These are phyloP conservation scores for Apiotrichum sp. DNA, from an alignment of 1,284 basidiomycete species.

Conservation along the genomic window DNA sequence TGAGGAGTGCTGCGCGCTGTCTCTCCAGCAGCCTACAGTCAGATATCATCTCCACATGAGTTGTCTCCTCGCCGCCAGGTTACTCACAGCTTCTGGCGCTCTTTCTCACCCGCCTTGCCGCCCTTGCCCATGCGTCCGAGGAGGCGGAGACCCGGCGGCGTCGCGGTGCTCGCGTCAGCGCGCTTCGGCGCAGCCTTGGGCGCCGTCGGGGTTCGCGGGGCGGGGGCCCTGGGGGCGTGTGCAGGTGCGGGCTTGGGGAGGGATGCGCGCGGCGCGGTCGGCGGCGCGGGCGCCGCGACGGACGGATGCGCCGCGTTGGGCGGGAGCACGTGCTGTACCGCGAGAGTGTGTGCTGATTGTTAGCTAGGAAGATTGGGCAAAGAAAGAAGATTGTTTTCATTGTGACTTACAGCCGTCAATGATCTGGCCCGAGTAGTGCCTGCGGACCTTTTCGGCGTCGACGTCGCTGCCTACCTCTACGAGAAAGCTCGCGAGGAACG, in stretches of 20 bases:
- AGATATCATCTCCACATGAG: not conserved
- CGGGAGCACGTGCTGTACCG: constrained; percentile 37
- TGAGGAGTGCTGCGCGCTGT: constrained; percentile 33
- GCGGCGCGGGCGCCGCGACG: not conserved
- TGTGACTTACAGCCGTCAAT: constrained; percentile 36
- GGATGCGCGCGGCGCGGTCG: too few relatives aligned
- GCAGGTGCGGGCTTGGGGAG: too few relatives aligned
- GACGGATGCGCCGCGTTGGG: constrained; percentile 25
- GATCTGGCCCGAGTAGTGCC: constrained; percentile 32
- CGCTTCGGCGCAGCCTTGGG: constrained; percentile 28
- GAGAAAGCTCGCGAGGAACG: constrained; percentile 33
- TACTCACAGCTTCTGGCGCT: constrained; percentile 34
- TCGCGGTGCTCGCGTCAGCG: constrained; percentile 14
- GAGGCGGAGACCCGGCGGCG: constrained; percentile 31
- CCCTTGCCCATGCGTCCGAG: constrained; percentile 28
- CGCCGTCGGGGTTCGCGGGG: not conserved
- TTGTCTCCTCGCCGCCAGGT: not conserved
- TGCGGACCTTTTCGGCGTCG: constrained; percentile 35
- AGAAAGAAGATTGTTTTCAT: too few relatives aligned
- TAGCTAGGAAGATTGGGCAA: not conserved
- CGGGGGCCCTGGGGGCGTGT: too few relatives aligned
- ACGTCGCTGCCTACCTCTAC: constrained; percentile 28
- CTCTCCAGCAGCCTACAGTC: constrained; percentile 29
- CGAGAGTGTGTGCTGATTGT: constrained; percentile 28
- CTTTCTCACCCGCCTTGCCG: constrained; percentile 22